Percentiles rank a stretch among this genome's conserved stretches.
Evolutionary conservation across 2,329 filamentous ascomycete species (phyloP).

Genomic region (Xylariaceae sp.): DNA sequence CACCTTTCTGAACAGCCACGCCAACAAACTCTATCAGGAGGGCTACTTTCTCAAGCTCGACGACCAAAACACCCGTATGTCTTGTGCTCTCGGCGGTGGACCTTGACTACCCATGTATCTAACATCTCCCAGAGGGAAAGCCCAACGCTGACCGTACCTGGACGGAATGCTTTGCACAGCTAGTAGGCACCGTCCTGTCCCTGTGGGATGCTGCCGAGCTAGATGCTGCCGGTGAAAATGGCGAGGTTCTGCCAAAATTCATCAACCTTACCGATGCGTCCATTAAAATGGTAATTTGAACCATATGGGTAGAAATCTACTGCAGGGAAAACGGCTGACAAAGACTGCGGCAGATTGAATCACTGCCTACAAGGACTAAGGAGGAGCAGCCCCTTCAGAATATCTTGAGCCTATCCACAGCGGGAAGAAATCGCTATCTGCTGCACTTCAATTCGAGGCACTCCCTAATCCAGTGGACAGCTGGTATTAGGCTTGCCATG

Average conservation of each 20-base stretch:
- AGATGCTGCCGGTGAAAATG: slow-evolving; percentile 79
- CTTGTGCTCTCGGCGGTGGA: background rate
- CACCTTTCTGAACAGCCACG: slow-evolving; percentile 87
- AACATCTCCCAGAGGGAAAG: slow-evolving; percentile 63
- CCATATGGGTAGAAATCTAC: background rate
- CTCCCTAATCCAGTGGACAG: slow-evolving; percentile 92
- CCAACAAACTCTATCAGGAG: slow-evolving; percentile 95
- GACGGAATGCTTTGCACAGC: slow-evolving; percentile 95
- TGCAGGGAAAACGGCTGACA: slow-evolving; percentile 8
- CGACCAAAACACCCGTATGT: slow-evolving; percentile 86
- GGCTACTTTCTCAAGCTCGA: slow-evolving; percentile 97
- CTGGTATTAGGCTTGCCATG: slow-evolving; percentile 88
- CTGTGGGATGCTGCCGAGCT: slow-evolving; percentile 93
- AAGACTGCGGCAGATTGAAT: slow-evolving; percentile 63
- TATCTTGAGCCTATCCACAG: slow-evolving; percentile 91
- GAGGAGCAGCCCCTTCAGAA: slow-evolving; percentile 84
- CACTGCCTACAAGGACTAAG: slow-evolving; percentile 74
- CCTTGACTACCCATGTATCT: background rate
- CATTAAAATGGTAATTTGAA: slow-evolving; percentile 78
- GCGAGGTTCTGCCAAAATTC: slow-evolving; percentile 84
- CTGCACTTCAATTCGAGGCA: slow-evolving; percentile 95
- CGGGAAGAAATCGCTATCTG: slow-evolving; percentile 90
- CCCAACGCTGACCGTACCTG: slow-evolving; percentile 83
- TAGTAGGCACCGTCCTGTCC: slow-evolving; percentile 91
- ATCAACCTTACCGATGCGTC: slow-evolving; percentile 97